Evolutionary conservation across 2,329 filamentous ascomycete genomes (phyloP).

Genomic region (Colletotrichum spinosum): DNA sequence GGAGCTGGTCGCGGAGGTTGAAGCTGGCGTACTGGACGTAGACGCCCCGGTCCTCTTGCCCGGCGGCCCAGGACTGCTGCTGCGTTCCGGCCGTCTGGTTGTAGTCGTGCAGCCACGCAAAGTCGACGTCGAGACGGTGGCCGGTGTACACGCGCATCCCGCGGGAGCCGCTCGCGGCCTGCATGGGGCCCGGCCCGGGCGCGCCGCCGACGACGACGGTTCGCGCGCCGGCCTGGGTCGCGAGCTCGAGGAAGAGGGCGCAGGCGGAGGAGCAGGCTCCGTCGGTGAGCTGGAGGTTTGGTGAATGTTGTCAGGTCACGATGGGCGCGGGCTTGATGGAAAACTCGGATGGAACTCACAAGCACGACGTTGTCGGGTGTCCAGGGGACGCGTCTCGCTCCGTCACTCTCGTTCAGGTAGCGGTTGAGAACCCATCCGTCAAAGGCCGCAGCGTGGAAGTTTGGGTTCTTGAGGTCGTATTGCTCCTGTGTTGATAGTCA

Average conservation of each 20-base stretch:
- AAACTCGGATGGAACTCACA: constrained; percentile 3
- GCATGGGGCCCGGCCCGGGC: constrained; percentile 61
- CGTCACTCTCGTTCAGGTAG: constrained; percentile 12
- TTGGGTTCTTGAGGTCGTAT: constrained; percentile 24
- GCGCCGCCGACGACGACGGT: constrained; percentile 70
- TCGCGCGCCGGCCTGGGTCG: constrained; percentile 65
- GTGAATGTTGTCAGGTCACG: not conserved
- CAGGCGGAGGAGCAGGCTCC: constrained; percentile 71
- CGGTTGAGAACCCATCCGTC: constrained; percentile 21
- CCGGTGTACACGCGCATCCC: constrained; percentile 56
- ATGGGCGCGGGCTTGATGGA: not conserved
- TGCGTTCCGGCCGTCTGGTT: constrained; percentile 8
- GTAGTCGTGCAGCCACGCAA: constrained; percentile 13
- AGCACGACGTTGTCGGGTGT: constrained; percentile 15
- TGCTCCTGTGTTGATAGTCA: not conserved
- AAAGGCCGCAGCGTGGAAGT: constrained; percentile 14
- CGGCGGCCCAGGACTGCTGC: not conserved
- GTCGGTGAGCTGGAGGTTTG: constrained; percentile 54
- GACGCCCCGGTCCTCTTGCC: constrained; percentile 3
- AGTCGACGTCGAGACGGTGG: constrained; percentile 36
- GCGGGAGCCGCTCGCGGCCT: constrained; percentile 67
- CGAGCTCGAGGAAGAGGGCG: constrained; percentile 67
- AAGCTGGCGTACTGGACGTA: constrained; percentile 24
- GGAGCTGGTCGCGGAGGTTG: constrained; percentile 27
- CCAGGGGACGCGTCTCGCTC: not conserved